Percentiles rank a stretch among this genome's conserved stretches.
Conservation (phyloP, 1,139 yeast genomes). For the Suhomyces yuchorum region DNA sequence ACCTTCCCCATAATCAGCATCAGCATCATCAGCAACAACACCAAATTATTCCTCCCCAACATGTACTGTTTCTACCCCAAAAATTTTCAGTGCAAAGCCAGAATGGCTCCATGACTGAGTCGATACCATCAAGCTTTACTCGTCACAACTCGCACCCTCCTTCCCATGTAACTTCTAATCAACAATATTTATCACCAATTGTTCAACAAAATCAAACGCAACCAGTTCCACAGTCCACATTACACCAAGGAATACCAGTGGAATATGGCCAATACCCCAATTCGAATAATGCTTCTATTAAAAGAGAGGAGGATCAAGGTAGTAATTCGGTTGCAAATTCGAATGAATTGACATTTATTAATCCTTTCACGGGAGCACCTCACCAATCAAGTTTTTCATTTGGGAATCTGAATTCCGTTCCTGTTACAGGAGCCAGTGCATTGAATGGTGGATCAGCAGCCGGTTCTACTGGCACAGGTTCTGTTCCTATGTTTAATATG, state of each 20-base stretch:
- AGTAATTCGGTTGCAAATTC: constrained; percentile 4
- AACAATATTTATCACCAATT: constrained; percentile 15
- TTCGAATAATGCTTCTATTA: neutral
- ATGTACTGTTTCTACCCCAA: constrained; percentile 14
- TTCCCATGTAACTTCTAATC: constrained; percentile 13
- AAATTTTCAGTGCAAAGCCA: constrained; percentile 7
- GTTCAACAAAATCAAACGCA: constrained; percentile 13
- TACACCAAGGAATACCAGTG: constrained; percentile 4
- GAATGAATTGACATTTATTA: constrained; percentile 15
- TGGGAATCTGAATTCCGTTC: constrained; percentile 7
- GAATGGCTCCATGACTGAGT: constrained; percentile 5
- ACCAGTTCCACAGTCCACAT: neutral
- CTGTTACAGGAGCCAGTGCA: constrained; percentile 1
- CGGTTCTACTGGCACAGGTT: constrained; percentile 7
- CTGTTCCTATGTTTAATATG: constrained; percentile 15
- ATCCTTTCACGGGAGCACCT: constrained; percentile 18
- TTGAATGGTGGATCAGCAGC: constrained; percentile 7
- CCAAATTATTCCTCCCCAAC: constrained; percentile 10
- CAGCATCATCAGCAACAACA: constrained; percentile 11
- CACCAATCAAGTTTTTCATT: constrained; percentile 14
- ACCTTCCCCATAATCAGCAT: constrained; percentile 2
- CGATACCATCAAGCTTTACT: constrained; percentile 8
- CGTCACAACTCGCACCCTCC: constrained; percentile 21
- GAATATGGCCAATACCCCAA: constrained; percentile 9
- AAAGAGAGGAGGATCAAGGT: constrained; percentile 13